A percentile compares a stretch with the other conserved stretches of the same genome.
phyloP scores from a whole-genome alignment of 495 filamentous ascomycete genomes.

The Thermothielavioides terrestris region DNA sequence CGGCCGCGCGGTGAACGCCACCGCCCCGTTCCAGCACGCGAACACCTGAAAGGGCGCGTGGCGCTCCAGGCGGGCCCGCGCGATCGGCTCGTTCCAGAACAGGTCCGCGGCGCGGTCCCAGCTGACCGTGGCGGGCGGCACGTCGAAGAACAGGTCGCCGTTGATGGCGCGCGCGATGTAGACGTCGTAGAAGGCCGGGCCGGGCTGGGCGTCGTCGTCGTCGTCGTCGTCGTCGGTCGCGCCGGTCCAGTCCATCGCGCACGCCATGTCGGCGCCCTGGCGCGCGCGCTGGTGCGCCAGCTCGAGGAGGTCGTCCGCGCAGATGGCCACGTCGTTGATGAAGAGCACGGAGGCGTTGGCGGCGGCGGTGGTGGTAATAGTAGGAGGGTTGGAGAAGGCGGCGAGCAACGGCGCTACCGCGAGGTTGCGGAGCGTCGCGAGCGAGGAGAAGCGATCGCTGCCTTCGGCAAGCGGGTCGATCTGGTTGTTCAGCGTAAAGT shows the following conservation, averaged over 20 bases:
- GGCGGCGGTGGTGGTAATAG: not conserved
- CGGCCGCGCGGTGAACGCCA: constrained; percentile 19
- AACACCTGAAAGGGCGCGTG: constrained; percentile 42
- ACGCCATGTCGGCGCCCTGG: constrained; percentile 43
- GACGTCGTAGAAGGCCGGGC: constrained; percentile 39
- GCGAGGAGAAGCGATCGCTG: constrained; percentile 27
- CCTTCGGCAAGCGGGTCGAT: constrained; percentile 28
- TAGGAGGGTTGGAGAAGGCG: not conserved
- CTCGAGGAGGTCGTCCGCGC: constrained; percentile 44
- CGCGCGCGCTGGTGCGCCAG: constrained; percentile 33
- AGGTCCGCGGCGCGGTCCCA: constrained; percentile 36
- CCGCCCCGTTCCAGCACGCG: constrained; percentile 45
- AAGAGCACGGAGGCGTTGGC: constrained; percentile 37
- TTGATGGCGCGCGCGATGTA: constrained; percentile 41
- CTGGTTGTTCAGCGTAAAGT: constrained; percentile 28
- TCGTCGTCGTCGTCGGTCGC: no score
- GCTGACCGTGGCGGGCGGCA: constrained; percentile 31
- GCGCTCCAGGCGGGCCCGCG: constrained; percentile 19
- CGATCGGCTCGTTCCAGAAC: constrained; percentile 32
- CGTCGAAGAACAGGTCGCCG: constrained; percentile 43
- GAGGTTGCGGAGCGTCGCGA: constrained; percentile 40
- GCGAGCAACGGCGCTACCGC: no score
- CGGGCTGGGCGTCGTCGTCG: constrained; percentile 19
- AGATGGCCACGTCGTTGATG: constrained; percentile 41
- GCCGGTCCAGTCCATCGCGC: constrained; percentile 47